Base-by-base conservation (phyloP, 352 stramenopile species). In the Globisporangium orthogonon region DNA sequence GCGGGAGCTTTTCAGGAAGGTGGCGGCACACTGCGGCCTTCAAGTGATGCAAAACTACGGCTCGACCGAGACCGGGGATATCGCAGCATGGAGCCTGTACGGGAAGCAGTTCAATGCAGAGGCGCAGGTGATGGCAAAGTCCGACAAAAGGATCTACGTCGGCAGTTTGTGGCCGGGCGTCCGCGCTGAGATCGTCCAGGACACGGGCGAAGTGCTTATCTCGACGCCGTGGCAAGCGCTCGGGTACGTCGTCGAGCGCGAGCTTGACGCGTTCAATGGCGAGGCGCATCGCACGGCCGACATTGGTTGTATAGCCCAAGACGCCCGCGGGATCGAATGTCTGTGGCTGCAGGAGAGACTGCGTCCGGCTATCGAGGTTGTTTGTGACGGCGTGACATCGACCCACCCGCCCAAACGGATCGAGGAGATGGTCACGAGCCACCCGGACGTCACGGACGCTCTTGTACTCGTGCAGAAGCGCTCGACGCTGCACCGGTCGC, bases 31-130 rank as follows among this genome's bases (percentile, higher is more conserved):
- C 15, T 93, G 74, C 49, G 83, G 82, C n/a, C 61, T 94, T 23
- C 48, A 56, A 15, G 37, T 95, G 50, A 84, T 92, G 69, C 86
- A 95, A 52, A 95, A 94, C 66, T 95, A 95, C 52, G 86, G 86
- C 0, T 89, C 86, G 33, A 95, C 82, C 28, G 86, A 95, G 60
- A 91, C 78, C 47, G 86, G 82, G 14, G 69, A 87, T 55, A 95
- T 94, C 49, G 78, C 83, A 0, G 79, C 79, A 47, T 91, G 79
- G 80, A 56, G 67, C 43, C 59, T 88, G 28, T 58, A 79, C 33
- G 76, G 74, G 17, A 79, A 74, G 35, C 59, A 11, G 14, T 83
- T 79, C 37, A 53, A 58, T 9, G 66, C 66, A 2, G 74, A 91
- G 52, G 18, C 67, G 33, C 61, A 65, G 4, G 58, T 74, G 51